These are phyloP conservation scores for Nicotiana tabacum DNA, from an alignment of 257 asterid species.

Conservation along the genomic window DNA sequence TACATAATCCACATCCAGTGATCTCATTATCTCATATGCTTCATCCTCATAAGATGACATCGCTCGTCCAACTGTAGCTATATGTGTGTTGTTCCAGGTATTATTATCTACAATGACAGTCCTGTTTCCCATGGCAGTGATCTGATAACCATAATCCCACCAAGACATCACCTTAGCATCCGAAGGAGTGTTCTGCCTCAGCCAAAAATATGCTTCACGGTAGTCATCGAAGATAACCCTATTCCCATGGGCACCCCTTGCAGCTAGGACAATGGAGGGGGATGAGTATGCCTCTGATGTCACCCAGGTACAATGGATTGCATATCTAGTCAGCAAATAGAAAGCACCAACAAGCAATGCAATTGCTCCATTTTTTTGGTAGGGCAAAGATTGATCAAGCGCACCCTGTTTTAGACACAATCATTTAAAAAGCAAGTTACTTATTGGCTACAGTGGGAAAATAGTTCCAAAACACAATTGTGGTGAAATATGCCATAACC, in stretches of 20 bases:
- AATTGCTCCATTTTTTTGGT: constrained; percentile 75
- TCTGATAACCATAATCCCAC: constrained; percentile 99
- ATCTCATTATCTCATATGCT: constrained; percentile 94
- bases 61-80: constrained; percentile 99
- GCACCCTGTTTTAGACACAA: constrained; percentile 47
- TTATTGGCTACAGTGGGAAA: not conserved
- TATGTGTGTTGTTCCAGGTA: constrained; percentile 99
- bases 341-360: constrained; percentile 85
- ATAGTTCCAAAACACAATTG: not conserved
- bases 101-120: constrained; percentile 97
- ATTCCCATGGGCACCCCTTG: constrained; percentile 94
- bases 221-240: constrained; percentile 92
- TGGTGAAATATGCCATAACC: not conserved
- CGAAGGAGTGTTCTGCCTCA: constrained; percentile 85
- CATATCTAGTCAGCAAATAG: constrained; percentile 87
- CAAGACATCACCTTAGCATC: constrained; percentile 99
- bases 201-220: constrained; percentile 96
- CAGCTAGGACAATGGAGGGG: constrained; percentile 98
- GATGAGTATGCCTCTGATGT: constrained; percentile 99
- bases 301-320: constrained; percentile 94
- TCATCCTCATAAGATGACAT: constrained; percentile 97
- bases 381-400: constrained; percentile 69
- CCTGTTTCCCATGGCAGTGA: constrained; percentile 97
- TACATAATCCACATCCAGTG: constrained; percentile 90
- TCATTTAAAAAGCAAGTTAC: not conserved